Conservation (phyloP, 2,329 filamentous ascomycete species). For the Colletotrichum caudatum region DNA sequence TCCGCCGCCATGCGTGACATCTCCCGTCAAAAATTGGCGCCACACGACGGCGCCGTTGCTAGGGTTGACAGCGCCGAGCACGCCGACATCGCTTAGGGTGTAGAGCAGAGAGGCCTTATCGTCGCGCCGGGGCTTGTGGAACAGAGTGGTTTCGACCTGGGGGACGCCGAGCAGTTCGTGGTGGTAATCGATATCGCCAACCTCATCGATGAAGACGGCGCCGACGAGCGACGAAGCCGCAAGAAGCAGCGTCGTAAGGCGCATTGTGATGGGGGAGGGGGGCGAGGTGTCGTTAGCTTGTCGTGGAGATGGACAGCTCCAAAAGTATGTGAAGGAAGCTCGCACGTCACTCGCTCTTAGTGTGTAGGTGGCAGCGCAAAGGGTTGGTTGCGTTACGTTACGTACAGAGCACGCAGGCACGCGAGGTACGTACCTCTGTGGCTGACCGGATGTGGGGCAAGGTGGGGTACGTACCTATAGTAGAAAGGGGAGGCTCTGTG, state of each 20-base stretch:
- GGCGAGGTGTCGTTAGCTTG: conserved; percentile 29
- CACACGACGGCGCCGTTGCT: conserved; percentile 86
- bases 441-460: conserved; percentile 26
- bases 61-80: conserved; percentile 90
- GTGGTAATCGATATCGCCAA: conserved; percentile 92
- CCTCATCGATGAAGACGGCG: conserved; percentile 90
- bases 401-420: background rate
- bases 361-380: conserved; percentile 3
- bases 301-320: conserved; percentile 30
- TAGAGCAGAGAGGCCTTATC: conserved; percentile 93
- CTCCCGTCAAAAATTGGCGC: conserved; percentile 79
- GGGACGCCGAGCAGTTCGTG: conserved; percentile 88
- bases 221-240: conserved; percentile 58
- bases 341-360: conserved; percentile 6
- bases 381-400: background rate
- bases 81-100: conserved; percentile 84
- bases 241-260: conserved; percentile 48
- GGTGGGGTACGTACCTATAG: too few species aligned
- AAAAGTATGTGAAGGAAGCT: conserved; percentile 25
- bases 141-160: conserved; percentile 87
- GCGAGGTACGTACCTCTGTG: background rate
- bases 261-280: conserved; percentile 37
- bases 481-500: conserved; percentile 19
- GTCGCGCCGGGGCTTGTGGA: conserved; percentile 85
- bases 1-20: conserved; percentile 60